Base-by-base conservation (phyloP, 2,329 filamentous ascomycete genomes). In the Beauveria sp. region DNA sequence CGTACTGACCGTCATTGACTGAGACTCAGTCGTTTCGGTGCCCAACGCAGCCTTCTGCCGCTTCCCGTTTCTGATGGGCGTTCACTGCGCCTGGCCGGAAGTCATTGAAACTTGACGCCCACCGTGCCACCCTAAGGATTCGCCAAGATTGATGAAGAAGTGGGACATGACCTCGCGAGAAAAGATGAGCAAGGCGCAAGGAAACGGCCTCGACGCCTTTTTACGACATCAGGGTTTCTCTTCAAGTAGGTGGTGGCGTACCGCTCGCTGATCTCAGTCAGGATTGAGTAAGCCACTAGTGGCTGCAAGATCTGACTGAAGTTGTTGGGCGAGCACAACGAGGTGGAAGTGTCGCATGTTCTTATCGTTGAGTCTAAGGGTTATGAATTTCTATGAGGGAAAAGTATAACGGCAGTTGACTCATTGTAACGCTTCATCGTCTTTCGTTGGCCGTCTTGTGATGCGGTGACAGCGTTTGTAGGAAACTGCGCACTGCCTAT, bases 1-100 rank as follows among this genome's bases (percentile, higher is more conserved):
- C 0, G 64, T 79, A 5, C 75, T 73, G 1, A 77, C 65, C 5
- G 54, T 79, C 0, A 50, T 78, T 3, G 75, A 79, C 63, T 80
- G 75, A 75, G 75, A 79, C 60, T 78, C 72, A 47, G 72, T 77
- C 12, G 38, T 53, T 26, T 28, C 57, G 22, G 18, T 60, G 24
- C 57, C 47, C 5, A 49, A 60, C 28, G 57, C 57, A 40, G 57
- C 24, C 6, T 49, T 60, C n/a, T 34, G 46, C 49, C 49, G 40
- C 47, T 20, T 60, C 18, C 57, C 57, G 24, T 46, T 42, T n/a
- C 40, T 53, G 2, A 34, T 60, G 26, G 49, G 49, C 9, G 40
- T 52, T 10, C 12, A 16, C 38, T 30, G 24, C 30, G 34, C 57
- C n/a, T n/a, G 38, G 10, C 57, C 26, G 30, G 26, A 40, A 14